Evolutionary conservation across 208 protist species (phyloP).

Genomic region (Endotrypanum monterogeii): DNA sequence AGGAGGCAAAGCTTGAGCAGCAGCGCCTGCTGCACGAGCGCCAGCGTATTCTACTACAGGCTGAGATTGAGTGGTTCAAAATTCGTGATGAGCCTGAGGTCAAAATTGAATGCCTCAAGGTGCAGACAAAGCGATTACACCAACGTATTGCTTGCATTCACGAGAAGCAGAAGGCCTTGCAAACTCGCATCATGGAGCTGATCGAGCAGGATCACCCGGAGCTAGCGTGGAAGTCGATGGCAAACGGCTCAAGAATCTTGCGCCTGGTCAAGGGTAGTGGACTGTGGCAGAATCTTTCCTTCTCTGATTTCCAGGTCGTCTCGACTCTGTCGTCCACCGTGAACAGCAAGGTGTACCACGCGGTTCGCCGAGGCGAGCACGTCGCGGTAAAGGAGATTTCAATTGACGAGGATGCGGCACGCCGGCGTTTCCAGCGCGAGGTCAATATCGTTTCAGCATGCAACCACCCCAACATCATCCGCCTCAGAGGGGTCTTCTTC

Average conservation of each 20-base stretch:
- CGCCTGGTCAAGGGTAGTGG: conserved; percentile 68
- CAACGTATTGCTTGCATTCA: conserved; percentile 38
- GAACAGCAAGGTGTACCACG: conserved; percentile 81
- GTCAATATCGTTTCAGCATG: conserved; percentile 57
- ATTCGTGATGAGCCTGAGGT: conserved; percentile 57
- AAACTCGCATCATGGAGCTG: conserved; percentile 59
- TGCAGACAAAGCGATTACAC: conserved; percentile 40
- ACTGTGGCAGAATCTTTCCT: conserved; percentile 66
- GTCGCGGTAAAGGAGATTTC: conserved; percentile 70
- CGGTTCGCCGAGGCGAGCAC: conserved; percentile 51
- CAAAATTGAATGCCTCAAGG: conserved; percentile 38
- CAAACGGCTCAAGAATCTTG: conserved; percentile 62
- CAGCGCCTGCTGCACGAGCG: conserved; percentile 56
- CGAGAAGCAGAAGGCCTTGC: conserved; percentile 47
- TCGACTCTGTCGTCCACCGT: conserved; percentile 54
- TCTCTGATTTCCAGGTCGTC: conserved; percentile 66
- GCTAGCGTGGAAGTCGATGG: conserved; percentile 70
- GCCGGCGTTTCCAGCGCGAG: conserved; percentile 59
- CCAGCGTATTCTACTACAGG: conserved; percentile 72
- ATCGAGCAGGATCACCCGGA: conserved; percentile 61
- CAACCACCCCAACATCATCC: conserved; percentile 70
- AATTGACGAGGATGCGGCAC: conserved; percentile 47
- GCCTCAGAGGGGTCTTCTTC: conserved; percentile 78
- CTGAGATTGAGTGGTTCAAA: conserved; percentile 76
- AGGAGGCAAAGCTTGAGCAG: conserved; percentile 64